phyloP scores from a whole-genome alignment of 768 basidiomycete genomes.

The Mycena crocata region DNA sequence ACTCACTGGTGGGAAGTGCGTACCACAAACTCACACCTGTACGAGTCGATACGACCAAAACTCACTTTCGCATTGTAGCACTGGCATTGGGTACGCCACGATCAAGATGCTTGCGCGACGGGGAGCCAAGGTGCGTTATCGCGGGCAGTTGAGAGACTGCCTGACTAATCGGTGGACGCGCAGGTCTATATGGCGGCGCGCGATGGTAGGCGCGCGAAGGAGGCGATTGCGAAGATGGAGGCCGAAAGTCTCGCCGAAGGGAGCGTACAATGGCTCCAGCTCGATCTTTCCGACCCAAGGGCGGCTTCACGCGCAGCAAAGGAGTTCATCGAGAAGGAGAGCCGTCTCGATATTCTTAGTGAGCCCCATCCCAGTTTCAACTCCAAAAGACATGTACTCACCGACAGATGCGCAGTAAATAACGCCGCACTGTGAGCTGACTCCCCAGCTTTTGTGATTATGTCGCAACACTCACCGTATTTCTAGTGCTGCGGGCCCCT shows the following conservation, averaged over 20 bases:
- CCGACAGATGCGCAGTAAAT: slow-evolving; percentile 34
- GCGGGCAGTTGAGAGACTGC: too few species aligned
- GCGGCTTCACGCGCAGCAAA: slow-evolving; percentile 48
- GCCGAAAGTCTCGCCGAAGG: slow-evolving; percentile 46
- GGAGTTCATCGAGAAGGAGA: slow-evolving; percentile 50
- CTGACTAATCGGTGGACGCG: too few species aligned
- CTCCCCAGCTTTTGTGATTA: background rate
- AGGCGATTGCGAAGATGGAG: slow-evolving; percentile 48
- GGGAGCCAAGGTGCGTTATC: too few species aligned
- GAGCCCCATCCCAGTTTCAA: slow-evolving; percentile 20
- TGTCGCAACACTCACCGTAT: too few species aligned
- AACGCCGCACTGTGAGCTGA: slow-evolving; percentile 39
- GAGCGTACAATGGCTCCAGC: slow-evolving; percentile 47
- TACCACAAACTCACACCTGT: too few species aligned
- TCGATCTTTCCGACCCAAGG: slow-evolving; percentile 54
- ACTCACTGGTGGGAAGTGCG: too few species aligned
- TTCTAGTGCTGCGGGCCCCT: slow-evolving; percentile 7
- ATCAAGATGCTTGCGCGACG: too few species aligned
- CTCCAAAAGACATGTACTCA: too few species aligned
- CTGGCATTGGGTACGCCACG: too few species aligned
- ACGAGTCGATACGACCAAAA: too few species aligned
- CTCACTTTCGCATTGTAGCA: too few species aligned
- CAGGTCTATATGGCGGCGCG: slow-evolving; percentile 48
- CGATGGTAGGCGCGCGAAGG: slow-evolving; percentile 43
- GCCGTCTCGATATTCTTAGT: slow-evolving; percentile 57